A percentile compares a stretch with the other conserved stretches of the same genome.
Conservation (phyloP, 768 basidiomycete genomes). For the Boletus sp. region DNA sequence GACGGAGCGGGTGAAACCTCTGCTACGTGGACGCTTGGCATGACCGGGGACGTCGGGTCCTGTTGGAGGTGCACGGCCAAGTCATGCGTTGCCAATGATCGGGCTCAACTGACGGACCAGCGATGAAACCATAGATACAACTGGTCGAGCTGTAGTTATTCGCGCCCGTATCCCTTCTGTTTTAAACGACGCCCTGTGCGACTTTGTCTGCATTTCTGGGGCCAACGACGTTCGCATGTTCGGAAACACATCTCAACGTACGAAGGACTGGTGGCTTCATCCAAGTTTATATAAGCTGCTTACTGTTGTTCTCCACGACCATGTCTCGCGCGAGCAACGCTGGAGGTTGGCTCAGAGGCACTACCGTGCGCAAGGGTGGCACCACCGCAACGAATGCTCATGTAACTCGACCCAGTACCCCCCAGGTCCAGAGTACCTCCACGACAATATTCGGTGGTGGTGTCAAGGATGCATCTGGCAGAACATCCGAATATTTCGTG, state of each 20-base stretch:
- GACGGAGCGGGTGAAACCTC: not conserved
- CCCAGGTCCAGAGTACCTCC: constrained; percentile 68
- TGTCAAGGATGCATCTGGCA: constrained; percentile 81
- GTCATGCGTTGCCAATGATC: too few relatives aligned
- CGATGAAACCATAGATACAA: too few relatives aligned
- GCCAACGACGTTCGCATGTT: too few relatives aligned
- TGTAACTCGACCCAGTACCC: constrained; percentile 60
- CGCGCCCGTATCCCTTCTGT: too few relatives aligned
- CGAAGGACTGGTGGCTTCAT: too few relatives aligned
- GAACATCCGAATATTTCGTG: constrained; percentile 79
- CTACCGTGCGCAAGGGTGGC: constrained; percentile 68
- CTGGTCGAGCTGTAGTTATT: too few relatives aligned
- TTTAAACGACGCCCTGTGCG: too few relatives aligned
- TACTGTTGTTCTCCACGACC: not conserved
- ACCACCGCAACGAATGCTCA: constrained; percentile 38
- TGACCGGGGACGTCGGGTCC: not conserved
- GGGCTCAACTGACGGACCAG: too few relatives aligned
- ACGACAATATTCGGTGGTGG: constrained; percentile 76
- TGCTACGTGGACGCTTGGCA: not conserved
- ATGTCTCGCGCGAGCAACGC: constrained; percentile 33
- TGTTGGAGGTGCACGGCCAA: not conserved
- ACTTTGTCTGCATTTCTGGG: too few relatives aligned
- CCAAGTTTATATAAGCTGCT: constrained; percentile 13
- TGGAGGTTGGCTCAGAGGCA: constrained; percentile 65
- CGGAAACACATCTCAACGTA: too few relatives aligned